Base-by-base conservation (phyloP, 2,329 filamentous ascomycete species). In the Talaromyces sp. region DNA sequence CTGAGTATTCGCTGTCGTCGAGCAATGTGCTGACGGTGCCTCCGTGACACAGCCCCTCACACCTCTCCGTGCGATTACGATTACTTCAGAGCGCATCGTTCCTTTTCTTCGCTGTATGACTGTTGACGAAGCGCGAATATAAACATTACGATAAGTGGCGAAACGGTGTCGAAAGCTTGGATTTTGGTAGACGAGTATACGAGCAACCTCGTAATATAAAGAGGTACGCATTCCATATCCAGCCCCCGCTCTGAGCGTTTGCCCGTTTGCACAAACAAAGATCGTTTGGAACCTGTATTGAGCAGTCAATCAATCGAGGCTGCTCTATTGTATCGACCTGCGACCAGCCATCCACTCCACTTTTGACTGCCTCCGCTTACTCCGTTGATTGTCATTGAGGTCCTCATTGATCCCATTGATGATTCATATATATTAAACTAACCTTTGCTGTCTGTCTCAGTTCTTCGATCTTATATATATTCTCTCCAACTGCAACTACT, bases 41-140 rank as follows among this genome's bases (percentile, higher is more conserved):
- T 38, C 38, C 7, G 56, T 59, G 56, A 59, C 56, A 59, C 56
- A 59, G 36, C 56, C 56, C 56, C 56, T 59, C 56, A 58, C 38
- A 25, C 51, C 7, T n/a, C 29, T 36, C 53, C 31, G 51, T 34
- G 27, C 53, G 53, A 36, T 36, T 56, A 29, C 53, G 53, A 36
- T 36, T 56, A 36, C 31, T 15, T 15, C 56, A 43, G 49, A 53
- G 56, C 56, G 36, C 56, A 59, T 59, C 38, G 56, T n/a, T 19
- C 15, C 22, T 59, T 45, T 59, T 29, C 34, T n/a, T 25, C 54
- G 25, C 34, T 58, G 15, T 59, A 59, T 45, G 56, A 45, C 36
- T 10, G 7, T n/a, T 45, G 56, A 29, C 56, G 56, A 58, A 40
- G 56, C 34, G 34, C 56, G 15, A 59, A 29, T 45, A 45, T 45